A percentile compares a stretch with the other conserved stretches of the same genome.
Conservation (phyloP, 768 basidiomycete genomes). For the Guyanaporus albipodus region DNA sequence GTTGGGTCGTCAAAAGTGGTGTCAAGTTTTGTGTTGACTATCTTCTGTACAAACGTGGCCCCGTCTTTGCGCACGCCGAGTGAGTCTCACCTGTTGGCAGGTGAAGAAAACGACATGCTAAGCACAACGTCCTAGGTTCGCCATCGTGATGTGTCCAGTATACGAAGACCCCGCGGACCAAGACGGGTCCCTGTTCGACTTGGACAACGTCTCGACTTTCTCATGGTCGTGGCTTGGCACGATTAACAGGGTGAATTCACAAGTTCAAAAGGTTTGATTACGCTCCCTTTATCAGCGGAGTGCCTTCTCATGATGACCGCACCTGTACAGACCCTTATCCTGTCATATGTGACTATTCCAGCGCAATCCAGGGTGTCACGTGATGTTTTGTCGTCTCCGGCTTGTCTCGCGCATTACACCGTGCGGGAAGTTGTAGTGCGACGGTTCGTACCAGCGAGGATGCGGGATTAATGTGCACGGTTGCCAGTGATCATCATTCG, state of each 20-base stretch:
- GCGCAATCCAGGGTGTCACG: conserved; percentile 53
- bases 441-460: conserved; percentile 86
- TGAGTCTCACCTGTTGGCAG: conserved; percentile 38
- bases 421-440: conserved; percentile 81
- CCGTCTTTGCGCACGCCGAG: conserved; percentile 96
- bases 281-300: neutral
- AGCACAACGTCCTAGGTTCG: conserved; percentile 56
- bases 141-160: conserved; percentile 83
- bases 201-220: conserved; percentile 68
- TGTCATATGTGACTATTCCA: conserved; percentile 92
- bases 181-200: conserved; percentile 54
- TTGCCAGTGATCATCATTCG: no score
- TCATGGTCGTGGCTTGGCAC: conserved; percentile 97
- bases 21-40: conserved; percentile 98
- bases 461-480: conserved; percentile 62
- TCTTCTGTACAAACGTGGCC: conserved; percentile 90
- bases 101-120: neutral
- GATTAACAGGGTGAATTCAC: conserved; percentile 92
- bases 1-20: conserved; percentile 95
- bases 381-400: conserved; percentile 60
- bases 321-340: conserved; percentile 68
- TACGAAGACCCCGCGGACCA: conserved; percentile 82
- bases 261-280: conserved; percentile 90
- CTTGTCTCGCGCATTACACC: conserved; percentile 70
- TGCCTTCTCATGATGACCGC: conserved; percentile 1